Base-by-base conservation (phyloP, 306 rosid species). In the Ceratonia siliqua region DNA sequence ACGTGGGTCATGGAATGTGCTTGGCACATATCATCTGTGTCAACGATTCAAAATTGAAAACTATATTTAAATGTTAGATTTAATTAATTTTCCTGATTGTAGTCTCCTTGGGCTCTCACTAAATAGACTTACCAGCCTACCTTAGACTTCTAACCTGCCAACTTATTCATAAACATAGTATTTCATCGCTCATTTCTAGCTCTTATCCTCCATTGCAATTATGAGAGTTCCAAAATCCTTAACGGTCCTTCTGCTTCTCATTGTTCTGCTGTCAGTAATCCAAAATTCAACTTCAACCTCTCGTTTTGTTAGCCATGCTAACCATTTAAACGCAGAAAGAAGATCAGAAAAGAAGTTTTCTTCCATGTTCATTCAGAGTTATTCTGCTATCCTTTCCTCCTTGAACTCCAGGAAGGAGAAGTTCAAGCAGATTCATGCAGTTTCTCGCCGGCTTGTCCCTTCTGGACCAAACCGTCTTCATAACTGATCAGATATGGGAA, bases 401-500 rank as follows among this genome's bases (percentile, higher is more conserved):
- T n/a, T 78, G 70, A 22, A 70, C 61, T 72, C 64, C 32, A 76
- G 35, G 63, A 74, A 79, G 76, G 62, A 7, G 2, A 73, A 62
- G 75, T 57, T 62, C 69, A 45, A 43, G 71, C 55, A 73, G 53
- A 42, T 75, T 79, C 87, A 83, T n/a, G 59, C 73, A 28, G 84
- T 87, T 82, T 87, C 85, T 0, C 88, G 4, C 28, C 57, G 73
- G 6, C 9, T 7, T n/a, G 82, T 84, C 18, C 86, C 88, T 1
- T 58, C 43, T 36, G 91, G 88, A 42, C 86, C 91, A 48, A 82
- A 87, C 82, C 88, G 49, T 38, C 91, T 87, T 69, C 91, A 87
- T 73, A 82, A 87, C 66, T 87, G 83, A 78, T 36, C 53, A 33
- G n/a, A 55, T 56, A 21, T 10, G 22, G 35, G 48, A 52, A 69